Evolutionary conservation across 2,329 filamentous ascomycete genomes (phyloP).

Genomic region (Sporothrix variecibatus): DNA sequence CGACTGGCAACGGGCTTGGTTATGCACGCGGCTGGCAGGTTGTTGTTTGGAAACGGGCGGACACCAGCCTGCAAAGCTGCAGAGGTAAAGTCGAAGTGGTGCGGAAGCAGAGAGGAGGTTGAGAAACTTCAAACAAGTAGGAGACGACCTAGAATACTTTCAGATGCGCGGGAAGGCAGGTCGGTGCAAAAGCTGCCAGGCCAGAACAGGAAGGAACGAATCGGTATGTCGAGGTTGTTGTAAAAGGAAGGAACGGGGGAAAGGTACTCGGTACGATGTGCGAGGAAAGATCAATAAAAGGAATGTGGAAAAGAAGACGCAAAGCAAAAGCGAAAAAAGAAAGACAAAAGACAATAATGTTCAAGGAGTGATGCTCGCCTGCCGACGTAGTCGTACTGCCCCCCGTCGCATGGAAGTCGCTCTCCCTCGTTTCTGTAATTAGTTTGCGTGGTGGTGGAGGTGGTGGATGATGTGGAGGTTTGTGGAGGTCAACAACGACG

Average conservation of each 20-base stretch:
- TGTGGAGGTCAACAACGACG: conserved; percentile 25
- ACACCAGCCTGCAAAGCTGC: not conserved
- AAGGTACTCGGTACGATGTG: not conserved
- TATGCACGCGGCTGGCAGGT: not conserved
- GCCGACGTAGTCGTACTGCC: conserved; percentile 13
- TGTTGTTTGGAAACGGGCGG: not conserved
- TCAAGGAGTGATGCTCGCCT: conserved; percentile 11
- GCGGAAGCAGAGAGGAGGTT: not conserved
- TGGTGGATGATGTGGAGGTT: conserved; percentile 22
- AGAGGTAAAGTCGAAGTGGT: not conserved
- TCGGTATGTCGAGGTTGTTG: not conserved
- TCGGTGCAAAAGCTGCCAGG: conserved; percentile 3
- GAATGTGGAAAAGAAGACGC: not conserved
- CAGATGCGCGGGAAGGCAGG: not conserved
- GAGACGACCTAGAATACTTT: not conserved
- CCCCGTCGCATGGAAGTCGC: conserved; percentile 16
- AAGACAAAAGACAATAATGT: not conserved
- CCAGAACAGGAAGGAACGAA: conserved; percentile 8
- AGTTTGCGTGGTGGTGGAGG: conserved; percentile 23
- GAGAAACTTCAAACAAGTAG: not conserved
- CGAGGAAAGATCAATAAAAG: not conserved
- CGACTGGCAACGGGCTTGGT: not conserved
- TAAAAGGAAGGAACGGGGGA: not conserved
- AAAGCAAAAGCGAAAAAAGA: conserved; percentile 1
- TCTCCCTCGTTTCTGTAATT: conserved; percentile 22